Conservation (phyloP, 2,329 filamentous ascomycete genomes). For the Aspergillus niger region DNA sequence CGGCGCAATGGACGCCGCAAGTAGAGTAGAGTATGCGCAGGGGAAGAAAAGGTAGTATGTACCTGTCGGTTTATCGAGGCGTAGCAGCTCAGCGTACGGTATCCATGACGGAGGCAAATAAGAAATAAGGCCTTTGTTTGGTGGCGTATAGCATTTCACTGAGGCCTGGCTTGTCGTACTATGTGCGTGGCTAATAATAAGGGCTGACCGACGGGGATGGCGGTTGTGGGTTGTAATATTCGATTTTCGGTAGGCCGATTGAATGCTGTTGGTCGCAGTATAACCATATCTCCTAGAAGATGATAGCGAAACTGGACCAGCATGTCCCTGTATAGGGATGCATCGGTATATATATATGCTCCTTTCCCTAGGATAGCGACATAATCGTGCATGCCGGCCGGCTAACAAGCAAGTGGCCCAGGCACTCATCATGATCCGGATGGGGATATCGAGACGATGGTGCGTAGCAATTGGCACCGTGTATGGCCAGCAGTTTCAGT, state of each 20-base stretch:
- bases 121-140: conserved; percentile 49
- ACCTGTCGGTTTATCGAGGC: conserved; percentile 55
- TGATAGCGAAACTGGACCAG: not conserved
- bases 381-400: not conserved
- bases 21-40: conserved; percentile 51
- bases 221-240: not conserved
- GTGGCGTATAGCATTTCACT: conserved; percentile 45
- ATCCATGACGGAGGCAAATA: conserved; percentile 54
- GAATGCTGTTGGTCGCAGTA: not conserved
- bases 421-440: not conserved
- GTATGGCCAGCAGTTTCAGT: not conserved
- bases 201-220: not conserved
- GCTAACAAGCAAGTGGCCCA: not conserved
- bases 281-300: not conserved
- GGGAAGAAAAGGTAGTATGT: conserved; percentile 58
- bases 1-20: conserved; percentile 43
- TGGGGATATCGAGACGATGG: not conserved
- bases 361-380: not conserved
- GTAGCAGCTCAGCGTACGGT: conserved; percentile 57
- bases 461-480: not conserved
- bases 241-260: not conserved
- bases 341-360: not conserved
- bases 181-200: not conserved
- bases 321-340: not conserved
- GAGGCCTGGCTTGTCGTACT: conserved; percentile 14